Percentiles rank a stretch among this genome's conserved stretches.
These are phyloP conservation scores for Termitomyces titanicus DNA, from an alignment of 768 basidiomycete species.

Conservation along the genomic window DNA sequence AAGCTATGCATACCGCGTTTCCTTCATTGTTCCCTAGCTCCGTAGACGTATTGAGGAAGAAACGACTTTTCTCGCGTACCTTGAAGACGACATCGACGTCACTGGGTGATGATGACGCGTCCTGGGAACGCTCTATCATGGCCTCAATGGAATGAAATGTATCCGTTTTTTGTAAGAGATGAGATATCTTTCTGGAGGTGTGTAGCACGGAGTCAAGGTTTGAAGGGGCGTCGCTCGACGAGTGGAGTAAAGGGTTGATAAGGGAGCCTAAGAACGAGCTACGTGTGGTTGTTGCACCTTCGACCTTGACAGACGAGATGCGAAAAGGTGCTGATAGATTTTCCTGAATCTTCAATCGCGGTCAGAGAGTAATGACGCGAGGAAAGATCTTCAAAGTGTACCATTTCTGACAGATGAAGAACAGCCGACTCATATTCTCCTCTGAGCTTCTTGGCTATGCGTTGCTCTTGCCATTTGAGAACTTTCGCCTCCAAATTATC, in stretches of 20 bases:
- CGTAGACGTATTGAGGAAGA: constrained; percentile 78
- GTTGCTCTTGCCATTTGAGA: constrained; percentile 69
- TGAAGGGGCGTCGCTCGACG: constrained; percentile 16
- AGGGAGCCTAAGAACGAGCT: constrained; percentile 78
- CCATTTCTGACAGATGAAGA: constrained; percentile 51
- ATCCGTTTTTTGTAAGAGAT: constrained; percentile 67
- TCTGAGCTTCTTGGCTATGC: constrained; percentile 60
- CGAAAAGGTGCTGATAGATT: constrained; percentile 65
- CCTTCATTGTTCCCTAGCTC: constrained; percentile 94
- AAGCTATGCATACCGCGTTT: constrained; percentile 64
- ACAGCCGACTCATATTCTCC: constrained; percentile 79
- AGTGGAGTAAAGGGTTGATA: constrained; percentile 56
- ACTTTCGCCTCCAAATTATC: constrained; percentile 50
- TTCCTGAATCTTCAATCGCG: constrained; percentile 48
- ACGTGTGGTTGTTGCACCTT: constrained; percentile 73
- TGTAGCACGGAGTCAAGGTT: constrained; percentile 67
- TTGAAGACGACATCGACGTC: constrained; percentile 82
- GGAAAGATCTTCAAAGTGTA: constrained; percentile 2
- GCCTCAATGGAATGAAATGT: constrained; percentile 71
- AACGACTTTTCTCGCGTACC: constrained; percentile 71
- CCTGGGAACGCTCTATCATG: constrained; percentile 53
- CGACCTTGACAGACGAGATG: constrained; percentile 76
- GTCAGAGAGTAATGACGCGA: not conserved
- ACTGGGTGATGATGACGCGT: constrained; percentile 46
- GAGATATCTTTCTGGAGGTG: constrained; percentile 63